Base-by-base conservation (phyloP, 1,284 basidiomycete genomes). In the Vanrija sp. region DNA sequence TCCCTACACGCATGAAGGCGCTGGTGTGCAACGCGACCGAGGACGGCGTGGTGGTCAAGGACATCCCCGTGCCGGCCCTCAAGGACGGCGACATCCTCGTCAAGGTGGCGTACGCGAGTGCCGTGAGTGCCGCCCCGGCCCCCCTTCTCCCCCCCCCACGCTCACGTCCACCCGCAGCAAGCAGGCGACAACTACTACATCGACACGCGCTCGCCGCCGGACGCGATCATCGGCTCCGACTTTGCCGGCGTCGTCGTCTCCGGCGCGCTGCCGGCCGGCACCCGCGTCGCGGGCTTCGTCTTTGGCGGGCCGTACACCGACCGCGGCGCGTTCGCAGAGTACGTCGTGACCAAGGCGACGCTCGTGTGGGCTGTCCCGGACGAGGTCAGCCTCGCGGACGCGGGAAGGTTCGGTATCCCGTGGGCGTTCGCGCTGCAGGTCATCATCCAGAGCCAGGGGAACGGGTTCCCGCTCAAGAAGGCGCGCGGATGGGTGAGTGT, bases 271-370 rank as follows among this genome's bases (percentile, higher is more conserved):
- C 19, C 29, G 5, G 19, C 34, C 10, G 82, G 81, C 7, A 76
- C 80, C 55, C 74, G 78, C 12, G 78, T 82, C 12, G 78, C 78
- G 5, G 80, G 78, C 10, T 74, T 77, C 51, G 78, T 81, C 6
- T 78, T 79, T 59, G 80, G 80, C 34, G 75, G 76, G 34, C 57
- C 69, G 51, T 67, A 76, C 65, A 68, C 57, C 5, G 60, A 65
- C 57, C 57, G 52, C 39, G 75, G 76, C 57, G 69, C 75, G 12
- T 76, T 71, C 59, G 76, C 78, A 10, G 73, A 81, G 61, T 81
- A 79, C 62, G 61, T 78, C 48, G 73, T 72, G 58, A 65, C 58
- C 15, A 55, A 59, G 6, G 51, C 45, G 28, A 60, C 69, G 45
- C 42, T 67, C 38, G 23, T 51, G n/a, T 67, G 62, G 49, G 57